Percentiles rank a stretch among this genome's conserved stretches.
Evolutionary conservation across 208 protist species (phyloP).

Genomic region (Leishmania guyanensis): DNA sequence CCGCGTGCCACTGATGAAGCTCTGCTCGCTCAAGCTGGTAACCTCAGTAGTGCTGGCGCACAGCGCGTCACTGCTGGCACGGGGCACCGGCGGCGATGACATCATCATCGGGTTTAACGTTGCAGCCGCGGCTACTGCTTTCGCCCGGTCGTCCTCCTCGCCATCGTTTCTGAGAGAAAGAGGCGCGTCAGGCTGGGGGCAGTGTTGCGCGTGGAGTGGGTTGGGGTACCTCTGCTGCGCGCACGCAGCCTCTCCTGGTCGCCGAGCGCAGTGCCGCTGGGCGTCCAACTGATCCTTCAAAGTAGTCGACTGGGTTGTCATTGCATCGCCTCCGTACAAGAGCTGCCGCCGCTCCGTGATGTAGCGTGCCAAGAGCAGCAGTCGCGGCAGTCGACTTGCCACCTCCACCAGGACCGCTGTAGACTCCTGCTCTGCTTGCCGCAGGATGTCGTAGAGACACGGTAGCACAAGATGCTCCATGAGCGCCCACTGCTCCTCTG

Average conservation of each 20-base stretch:
- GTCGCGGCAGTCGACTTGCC: constrained; percentile 56
- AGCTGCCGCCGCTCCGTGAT: constrained; percentile 47
- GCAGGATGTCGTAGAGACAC: constrained; percentile 31
- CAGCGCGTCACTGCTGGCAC: not conserved
- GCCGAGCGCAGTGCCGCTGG: not conserved
- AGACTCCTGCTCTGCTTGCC: constrained; percentile 26
- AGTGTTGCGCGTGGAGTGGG: not conserved
- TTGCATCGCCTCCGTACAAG: constrained; percentile 18
- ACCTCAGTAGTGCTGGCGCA: constrained; percentile 1
- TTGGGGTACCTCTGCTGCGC: not conserved
- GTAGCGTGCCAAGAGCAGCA: constrained; percentile 56
- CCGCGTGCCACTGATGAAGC: not conserved
- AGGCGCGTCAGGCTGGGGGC: not conserved
- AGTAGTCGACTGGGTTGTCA: not conserved
- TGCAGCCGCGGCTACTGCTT: not conserved
- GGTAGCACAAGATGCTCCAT: constrained; percentile 41
- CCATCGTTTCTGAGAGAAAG: not conserved
- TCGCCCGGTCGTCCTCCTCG: not conserved
- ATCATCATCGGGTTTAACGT: not conserved
- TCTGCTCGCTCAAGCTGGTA: not conserved
- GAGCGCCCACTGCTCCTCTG: constrained; percentile 35
- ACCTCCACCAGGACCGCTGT: constrained; percentile 61
- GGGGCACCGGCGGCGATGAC: not conserved
- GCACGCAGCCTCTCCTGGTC: not conserved
- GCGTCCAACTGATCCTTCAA: not conserved